Evolutionary conservation across 495 filamentous ascomycete genomes (phyloP), one percentile per base, ranked within the genome.

Genomic region (Talaromyces proteolyticus): DNA sequence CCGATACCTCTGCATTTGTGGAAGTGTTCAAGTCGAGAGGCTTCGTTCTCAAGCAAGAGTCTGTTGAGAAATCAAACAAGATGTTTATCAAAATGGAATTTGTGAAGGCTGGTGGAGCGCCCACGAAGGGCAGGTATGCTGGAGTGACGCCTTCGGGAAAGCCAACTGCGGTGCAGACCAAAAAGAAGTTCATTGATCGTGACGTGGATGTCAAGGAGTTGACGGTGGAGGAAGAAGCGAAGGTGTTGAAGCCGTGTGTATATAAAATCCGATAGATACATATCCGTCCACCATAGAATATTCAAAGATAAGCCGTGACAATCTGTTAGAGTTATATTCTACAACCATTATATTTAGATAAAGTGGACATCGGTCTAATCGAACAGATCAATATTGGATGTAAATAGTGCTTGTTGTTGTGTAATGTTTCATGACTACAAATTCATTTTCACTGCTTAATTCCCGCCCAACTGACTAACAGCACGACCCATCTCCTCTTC

Each of bases 71-170:
- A 62, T 78, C 74, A 26, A 98, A 98, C 69, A 95, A 88, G 70
- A 98, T 98, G 93, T 98, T 98, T 77, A 89, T 97, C 45, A 85
- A 82, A 62, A 92, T 98, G 90, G 78, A 81, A 56, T 97, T 98
- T 71, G 73, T 93, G 47, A 97, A 96, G 71, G 80, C 74, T 21
- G 75, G 75, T 20, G 73, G 67, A 51, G 57, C 81, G 36, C 84
- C 87, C 3, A 66, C 74, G 11, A 84, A 78, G 64, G 87, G 88
- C 7, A 93, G 91, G 66, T 75, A 84, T 53, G 80, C 68, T 20
- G 61, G 60, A 62, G 53, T 56, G 54, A 53, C 68, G 54, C 45
- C 71, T 48, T 57, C 71, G 46, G 41, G 58, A 59, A 37, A 52
- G 46, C 2, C 52, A 57, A 1, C 44, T 40, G 58, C 56, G 50